Base-by-base conservation (phyloP, 2,329 filamentous ascomycete species). In the Annulohypoxylon truncatum region DNA sequence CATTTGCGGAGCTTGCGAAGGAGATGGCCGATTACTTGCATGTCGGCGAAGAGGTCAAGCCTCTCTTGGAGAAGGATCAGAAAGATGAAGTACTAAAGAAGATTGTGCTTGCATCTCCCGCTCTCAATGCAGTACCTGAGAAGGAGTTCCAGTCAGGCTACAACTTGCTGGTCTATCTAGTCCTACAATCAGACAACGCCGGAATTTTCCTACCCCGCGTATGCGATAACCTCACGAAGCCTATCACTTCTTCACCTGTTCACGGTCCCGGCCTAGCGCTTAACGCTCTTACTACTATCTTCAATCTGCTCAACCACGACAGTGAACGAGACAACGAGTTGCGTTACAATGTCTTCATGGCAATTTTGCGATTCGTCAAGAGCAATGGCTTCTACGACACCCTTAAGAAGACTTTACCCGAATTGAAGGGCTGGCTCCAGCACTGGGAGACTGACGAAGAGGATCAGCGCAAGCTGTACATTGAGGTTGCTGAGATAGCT, bases 11-110 rank as follows among this genome's bases (percentile, higher is more conserved):
- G 84, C 90, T 97, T 78, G 90, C 92, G 76, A 90, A 92, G 81
- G 96, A 99, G 84, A 92, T 99, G 85, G 94, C 95, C 80, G 92
- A 94, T 76, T 97, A 97, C 83, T 86, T 99, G 79, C 93, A 97
- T 81, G 85, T 90, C 74, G 88, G 94, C 79, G 91, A 92, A 76
- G 91, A 92, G 71, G 85, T 96, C 78, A 85, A 90, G 79, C 88
- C 92, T 70, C 85, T 95, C 72, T 83, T 96, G 75, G 86, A 90
- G 75, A 85, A 86, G 81, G 88, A 89, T 71, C 84, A 94, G 82
- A 93, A 94, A 83, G 93, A 97, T 73, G 94, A 96, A 72, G 90
- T 93, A 47, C 87, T 99, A 62, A 92, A 94, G 84, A 94, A 94
- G 86, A 86, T 99, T 71, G 92, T 98, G 67, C 89, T 90, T 72